Evolutionary conservation across 345 rosid genomes (phyloP).

Genomic region (Cardamine chenopodiifolia): DNA sequence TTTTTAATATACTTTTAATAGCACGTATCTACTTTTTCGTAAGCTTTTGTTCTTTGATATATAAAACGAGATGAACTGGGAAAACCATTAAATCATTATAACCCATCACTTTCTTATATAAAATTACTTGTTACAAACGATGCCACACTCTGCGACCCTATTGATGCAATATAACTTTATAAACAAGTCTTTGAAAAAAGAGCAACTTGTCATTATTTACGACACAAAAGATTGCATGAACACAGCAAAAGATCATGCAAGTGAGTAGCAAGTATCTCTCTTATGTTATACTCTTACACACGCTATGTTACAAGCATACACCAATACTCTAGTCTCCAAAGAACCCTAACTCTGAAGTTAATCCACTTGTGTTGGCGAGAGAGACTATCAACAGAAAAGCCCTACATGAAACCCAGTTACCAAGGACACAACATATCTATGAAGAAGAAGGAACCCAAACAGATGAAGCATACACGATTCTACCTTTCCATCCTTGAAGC

Average conservation of each 20-base stretch:
- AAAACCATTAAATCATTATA: background rate
- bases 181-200: background rate
- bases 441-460: constrained; percentile 60
- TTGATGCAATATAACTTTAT: background rate
- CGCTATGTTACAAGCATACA: constrained; percentile 26
- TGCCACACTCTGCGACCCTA: background rate
- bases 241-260: constrained; percentile 1
- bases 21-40: background rate
- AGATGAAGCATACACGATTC: constrained; percentile 64
- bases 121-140: background rate
- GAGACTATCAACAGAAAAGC: constrained; percentile 21
- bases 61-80: background rate
- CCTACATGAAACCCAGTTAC: constrained; percentile 16
- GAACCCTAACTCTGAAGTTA: constrained; percentile 28
- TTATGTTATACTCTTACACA: constrained; percentile 24
- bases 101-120: background rate
- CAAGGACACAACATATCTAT: constrained; percentile 24
- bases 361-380: constrained; percentile 20
- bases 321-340: constrained; percentile 16
- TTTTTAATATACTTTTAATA: background rate
- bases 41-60: background rate
- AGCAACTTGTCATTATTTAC: constrained; percentile 26
- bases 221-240: constrained; percentile 28
- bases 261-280: constrained; percentile 15
- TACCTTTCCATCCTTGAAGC: constrained; percentile 88